A percentile compares a stretch with the other conserved stretches of the same genome.
These are phyloP conservation scores for Skeletonema potamos DNA, from an alignment of 108 stramenopile genomes.

Conservation along the genomic window DNA sequence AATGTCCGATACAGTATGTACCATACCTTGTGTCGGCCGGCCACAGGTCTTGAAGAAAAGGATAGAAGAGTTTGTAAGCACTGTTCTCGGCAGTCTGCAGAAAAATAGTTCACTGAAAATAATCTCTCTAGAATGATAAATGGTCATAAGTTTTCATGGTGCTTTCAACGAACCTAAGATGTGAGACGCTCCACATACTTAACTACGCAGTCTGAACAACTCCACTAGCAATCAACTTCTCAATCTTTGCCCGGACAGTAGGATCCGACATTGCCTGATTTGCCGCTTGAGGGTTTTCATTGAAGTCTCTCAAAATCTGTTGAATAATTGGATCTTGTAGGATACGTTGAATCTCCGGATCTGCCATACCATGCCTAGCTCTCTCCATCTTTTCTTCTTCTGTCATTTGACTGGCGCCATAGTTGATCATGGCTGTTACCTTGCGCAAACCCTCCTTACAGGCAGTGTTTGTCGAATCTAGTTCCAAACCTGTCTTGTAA, in stretches of 20 bases:
- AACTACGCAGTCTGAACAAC: slow-evolving; percentile 80
- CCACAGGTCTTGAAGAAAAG: no score
- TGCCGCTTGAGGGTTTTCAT: slow-evolving; percentile 90
- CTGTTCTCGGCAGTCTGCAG: no score
- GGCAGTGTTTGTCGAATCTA: slow-evolving; percentile 87
- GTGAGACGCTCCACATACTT: background rate
- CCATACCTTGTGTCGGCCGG: no score
- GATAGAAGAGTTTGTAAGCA: no score
- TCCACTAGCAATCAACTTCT: slow-evolving; percentile 98
- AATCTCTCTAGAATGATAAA: no score
- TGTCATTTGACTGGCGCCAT: slow-evolving; percentile 74
- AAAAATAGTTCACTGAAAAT: no score
- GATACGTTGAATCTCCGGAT: slow-evolving; percentile 98
- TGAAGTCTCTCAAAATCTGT: slow-evolving; percentile 93
- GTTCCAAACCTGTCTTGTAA: slow-evolving; percentile 89
- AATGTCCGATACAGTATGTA: no score
- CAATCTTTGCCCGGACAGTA: slow-evolving; percentile 89
- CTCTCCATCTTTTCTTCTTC: slow-evolving; percentile 92
- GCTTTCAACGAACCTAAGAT: no score
- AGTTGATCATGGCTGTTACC: slow-evolving; percentile 75
- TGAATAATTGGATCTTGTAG: slow-evolving; percentile 95
- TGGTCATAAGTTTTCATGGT: no score
- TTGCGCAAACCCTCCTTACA: slow-evolving; percentile 94
- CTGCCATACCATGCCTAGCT: slow-evolving; percentile 97
- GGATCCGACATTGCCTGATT: slow-evolving; percentile 92